A percentile compares a stretch with the other conserved stretches of the same genome.
Conservation (phyloP, 345 rosid species). For the Jatropha curcas region DNA sequence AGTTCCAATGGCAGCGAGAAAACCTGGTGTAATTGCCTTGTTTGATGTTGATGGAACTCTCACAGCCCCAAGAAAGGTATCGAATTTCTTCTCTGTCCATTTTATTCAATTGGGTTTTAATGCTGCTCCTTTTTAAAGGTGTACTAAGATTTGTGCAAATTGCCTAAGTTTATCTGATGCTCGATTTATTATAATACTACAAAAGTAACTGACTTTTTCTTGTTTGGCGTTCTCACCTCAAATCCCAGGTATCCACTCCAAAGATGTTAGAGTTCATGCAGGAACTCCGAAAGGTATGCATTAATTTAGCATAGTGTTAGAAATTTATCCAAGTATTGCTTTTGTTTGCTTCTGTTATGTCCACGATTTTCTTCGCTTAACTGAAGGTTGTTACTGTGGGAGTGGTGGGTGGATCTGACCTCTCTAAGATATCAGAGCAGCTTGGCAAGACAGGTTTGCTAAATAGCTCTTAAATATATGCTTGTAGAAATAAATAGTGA, state of each 20-base stretch:
- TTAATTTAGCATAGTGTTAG: neutral
- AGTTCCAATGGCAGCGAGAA: slow-evolving; percentile 40
- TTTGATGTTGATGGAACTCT: slow-evolving; percentile 99
- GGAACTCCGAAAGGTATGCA: slow-evolving; percentile 67
- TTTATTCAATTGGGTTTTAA: neutral
- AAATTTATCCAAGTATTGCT: neutral
- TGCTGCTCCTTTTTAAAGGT: neutral
- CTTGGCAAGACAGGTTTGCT: slow-evolving; percentile 80
- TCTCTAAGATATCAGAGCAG: slow-evolving; percentile 87
- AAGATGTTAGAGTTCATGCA: slow-evolving; percentile 63
- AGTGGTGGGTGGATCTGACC: slow-evolving; percentile 97
- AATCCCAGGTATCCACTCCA: slow-evolving; percentile 48
- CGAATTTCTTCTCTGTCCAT: neutral
- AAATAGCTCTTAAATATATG: neutral
- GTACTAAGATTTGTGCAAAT: neutral
- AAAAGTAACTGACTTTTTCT: neutral
- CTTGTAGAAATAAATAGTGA: neutral
- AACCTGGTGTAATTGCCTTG: slow-evolving; percentile 80
- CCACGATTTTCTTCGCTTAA: slow-evolving; percentile 6
- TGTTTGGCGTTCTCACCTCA: neutral
- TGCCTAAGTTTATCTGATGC: too few relatives aligned
- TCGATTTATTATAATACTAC: neutral
- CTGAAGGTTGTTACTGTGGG: slow-evolving; percentile 81
- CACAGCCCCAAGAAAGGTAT: slow-evolving; percentile 91
- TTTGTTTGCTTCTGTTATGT: slow-evolving; percentile 6